Conservation (phyloP, 768 basidiomycete genomes). For the Serendipita indica region DNA sequence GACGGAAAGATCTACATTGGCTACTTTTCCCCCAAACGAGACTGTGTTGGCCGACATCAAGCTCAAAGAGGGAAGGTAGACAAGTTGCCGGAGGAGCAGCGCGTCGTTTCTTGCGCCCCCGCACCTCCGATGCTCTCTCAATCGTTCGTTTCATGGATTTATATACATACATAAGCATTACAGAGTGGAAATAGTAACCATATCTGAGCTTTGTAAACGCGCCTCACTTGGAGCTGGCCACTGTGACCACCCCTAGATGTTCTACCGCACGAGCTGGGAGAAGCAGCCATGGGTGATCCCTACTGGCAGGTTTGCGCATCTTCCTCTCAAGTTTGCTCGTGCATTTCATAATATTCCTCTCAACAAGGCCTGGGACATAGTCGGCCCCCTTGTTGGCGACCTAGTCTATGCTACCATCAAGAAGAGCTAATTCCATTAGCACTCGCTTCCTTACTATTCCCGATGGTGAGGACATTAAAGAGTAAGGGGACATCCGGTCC, state of each 20-base stretch:
- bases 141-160: too few relatives aligned
- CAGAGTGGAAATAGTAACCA: too few relatives aligned
- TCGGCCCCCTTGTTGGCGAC: conserved; percentile 11
- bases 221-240: too few relatives aligned
- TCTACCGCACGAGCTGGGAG: background rate
- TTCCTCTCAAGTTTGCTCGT: conserved; percentile 12
- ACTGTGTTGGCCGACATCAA: background rate
- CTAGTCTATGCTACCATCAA: background rate
- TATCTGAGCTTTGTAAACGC: too few relatives aligned
- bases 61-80: background rate
- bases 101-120: too few relatives aligned
- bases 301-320: background rate
- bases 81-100: too few relatives aligned
- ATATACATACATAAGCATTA: too few relatives aligned
- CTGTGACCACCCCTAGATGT: conserved; percentile 3
- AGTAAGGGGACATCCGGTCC: conserved; percentile 13
- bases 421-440: conserved; percentile 1
- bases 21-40: background rate
- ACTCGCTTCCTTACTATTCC: conserved; percentile 10
- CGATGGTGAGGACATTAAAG: background rate
- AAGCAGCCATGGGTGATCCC: background rate
- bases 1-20: background rate
- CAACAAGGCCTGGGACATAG: conserved; percentile 10
- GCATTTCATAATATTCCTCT: conserved; percentile 11
- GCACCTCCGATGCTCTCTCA: too few relatives aligned